phyloP scores from a whole-genome alignment of 176 grass and related monocot genomes.

The Musa schizocarpa region DNA sequence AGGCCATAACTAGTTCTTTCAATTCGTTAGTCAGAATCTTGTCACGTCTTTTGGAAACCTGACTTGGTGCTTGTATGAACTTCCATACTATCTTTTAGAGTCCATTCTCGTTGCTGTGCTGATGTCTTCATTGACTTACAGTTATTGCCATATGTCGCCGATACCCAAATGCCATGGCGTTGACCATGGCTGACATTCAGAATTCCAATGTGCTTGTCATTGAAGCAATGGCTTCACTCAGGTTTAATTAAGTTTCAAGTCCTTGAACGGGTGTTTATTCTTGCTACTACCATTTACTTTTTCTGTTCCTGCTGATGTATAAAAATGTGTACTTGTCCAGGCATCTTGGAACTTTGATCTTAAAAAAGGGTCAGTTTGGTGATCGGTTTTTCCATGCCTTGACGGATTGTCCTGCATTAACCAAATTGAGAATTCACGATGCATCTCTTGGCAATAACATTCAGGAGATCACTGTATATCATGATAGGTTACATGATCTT shows the following conservation, averaged over 20 bases:
- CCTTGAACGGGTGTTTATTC: not conserved
- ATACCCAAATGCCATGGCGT: conserved; percentile 60
- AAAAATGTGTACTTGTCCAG: conserved; percentile 23
- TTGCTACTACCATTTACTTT: conserved; percentile 5
- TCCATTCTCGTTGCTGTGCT: not conserved
- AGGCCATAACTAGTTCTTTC: too few species aligned
- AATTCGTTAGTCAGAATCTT: not conserved
- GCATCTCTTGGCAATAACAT: conserved; percentile 64
- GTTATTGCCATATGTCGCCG: conserved; percentile 68
- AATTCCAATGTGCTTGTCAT: conserved; percentile 64
- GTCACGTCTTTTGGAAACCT: not conserved
- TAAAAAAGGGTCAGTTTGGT: conserved; percentile 66
- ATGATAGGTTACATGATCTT: conserved; percentile 62
- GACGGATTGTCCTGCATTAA: conserved; percentile 49
- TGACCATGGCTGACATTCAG: conserved; percentile 58
- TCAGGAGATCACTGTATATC: conserved; percentile 74
- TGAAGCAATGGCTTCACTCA: conserved; percentile 60
- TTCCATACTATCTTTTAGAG: not conserved
- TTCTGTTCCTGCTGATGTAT: not conserved
- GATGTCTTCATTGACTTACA: conserved; percentile 20
- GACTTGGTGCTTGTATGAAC: not conserved
- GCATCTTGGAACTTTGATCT: conserved; percentile 54
- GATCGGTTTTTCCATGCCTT: conserved; percentile 70
- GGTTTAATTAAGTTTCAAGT: conserved; percentile 27
- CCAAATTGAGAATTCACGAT: conserved; percentile 61